phyloP scores from a whole-genome alignment of 1,284 basidiomycete genomes.

The Fomitopsis schrenkii region DNA sequence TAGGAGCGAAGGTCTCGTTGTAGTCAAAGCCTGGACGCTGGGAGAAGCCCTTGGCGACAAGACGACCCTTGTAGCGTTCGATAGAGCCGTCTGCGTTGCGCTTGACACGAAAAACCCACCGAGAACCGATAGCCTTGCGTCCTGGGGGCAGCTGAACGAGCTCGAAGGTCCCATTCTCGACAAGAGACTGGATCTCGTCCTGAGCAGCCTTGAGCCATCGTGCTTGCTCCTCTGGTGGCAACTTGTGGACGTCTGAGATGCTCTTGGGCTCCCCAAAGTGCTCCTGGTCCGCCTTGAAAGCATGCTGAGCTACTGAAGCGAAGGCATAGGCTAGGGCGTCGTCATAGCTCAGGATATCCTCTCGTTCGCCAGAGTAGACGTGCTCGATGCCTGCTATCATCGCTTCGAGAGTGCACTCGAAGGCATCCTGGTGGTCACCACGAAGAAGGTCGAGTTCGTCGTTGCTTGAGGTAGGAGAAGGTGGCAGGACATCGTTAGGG shows the following conservation, averaged over 20 bases:
- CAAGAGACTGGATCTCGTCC: slow-evolving; percentile 7
- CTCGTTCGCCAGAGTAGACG: slow-evolving; percentile 1
- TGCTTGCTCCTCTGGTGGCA: not conserved
- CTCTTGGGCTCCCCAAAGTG: not conserved
- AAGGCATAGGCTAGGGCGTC: slow-evolving; percentile 1
- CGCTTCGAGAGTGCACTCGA: slow-evolving; percentile 3
- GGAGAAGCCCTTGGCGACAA: slow-evolving; percentile 39
- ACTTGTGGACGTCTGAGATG: slow-evolving; percentile 1
- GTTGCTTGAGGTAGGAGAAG: slow-evolving; percentile 5
- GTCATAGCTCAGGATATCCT: not conserved
- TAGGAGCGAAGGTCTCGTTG: slow-evolving; percentile 35
- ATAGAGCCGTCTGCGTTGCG: slow-evolving; percentile 26
- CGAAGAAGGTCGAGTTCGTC: too few species aligned
- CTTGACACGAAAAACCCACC: slow-evolving; percentile 38
- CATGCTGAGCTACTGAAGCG: not conserved
- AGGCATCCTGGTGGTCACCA: too few species aligned
- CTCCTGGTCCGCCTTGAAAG: slow-evolving; percentile 2
- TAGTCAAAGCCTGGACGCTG: too few species aligned
- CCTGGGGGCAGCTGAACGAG: slow-evolving; percentile 23
- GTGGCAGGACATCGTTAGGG: too few species aligned
- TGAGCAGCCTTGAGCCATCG: slow-evolving; percentile 8
- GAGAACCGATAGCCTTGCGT: slow-evolving; percentile 9
- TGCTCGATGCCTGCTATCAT: slow-evolving; percentile 7
- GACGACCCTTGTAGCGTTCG: slow-evolving; percentile 32
- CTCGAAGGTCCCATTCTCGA: too few species aligned